Conservation (phyloP, 805 yeast genomes). For the Kazachstania psychrophila region DNA sequence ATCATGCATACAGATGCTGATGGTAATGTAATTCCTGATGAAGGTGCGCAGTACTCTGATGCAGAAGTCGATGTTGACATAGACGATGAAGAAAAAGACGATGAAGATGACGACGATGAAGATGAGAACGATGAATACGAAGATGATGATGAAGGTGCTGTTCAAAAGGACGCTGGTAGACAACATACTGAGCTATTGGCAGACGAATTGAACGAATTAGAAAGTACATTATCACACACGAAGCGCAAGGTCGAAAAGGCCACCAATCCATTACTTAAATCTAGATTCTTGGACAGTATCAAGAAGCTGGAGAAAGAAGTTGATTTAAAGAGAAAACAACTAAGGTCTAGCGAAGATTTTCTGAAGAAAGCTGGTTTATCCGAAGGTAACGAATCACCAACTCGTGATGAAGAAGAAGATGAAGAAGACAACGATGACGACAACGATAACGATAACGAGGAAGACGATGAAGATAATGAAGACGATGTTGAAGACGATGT, state of each 20-base stretch:
- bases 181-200: slow-evolving; percentile 65
- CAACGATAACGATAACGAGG: slow-evolving; percentile 28
- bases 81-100: slow-evolving; percentile 39
- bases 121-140: slow-evolving; percentile 41
- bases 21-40: slow-evolving; percentile 6
- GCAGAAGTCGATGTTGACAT: slow-evolving; percentile 29
- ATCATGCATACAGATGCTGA: background rate
- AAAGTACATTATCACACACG: slow-evolving; percentile 66
- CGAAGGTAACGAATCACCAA: background rate
- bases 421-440: slow-evolving; percentile 32
- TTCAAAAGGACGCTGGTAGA: slow-evolving; percentile 45
- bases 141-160: slow-evolving; percentile 42
- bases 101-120: slow-evolving; percentile 37
- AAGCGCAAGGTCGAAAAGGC: slow-evolving; percentile 63
- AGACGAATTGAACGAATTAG: slow-evolving; percentile 81
- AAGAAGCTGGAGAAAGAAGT: slow-evolving; percentile 70
- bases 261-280: slow-evolving; percentile 73
- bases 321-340: slow-evolving; percentile 66
- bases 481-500: slow-evolving; percentile 31
- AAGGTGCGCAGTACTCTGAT: slow-evolving; percentile 26
- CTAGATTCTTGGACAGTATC: slow-evolving; percentile 76
- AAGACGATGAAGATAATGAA: slow-evolving; percentile 28
- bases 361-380: slow-evolving; percentile 5
- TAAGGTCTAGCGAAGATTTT: slow-evolving; percentile 34
- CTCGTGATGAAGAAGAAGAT: slow-evolving; percentile 16